phyloP scores from a whole-genome alignment of 2,329 filamentous ascomycete genomes.

The Amphichorda felina region DNA sequence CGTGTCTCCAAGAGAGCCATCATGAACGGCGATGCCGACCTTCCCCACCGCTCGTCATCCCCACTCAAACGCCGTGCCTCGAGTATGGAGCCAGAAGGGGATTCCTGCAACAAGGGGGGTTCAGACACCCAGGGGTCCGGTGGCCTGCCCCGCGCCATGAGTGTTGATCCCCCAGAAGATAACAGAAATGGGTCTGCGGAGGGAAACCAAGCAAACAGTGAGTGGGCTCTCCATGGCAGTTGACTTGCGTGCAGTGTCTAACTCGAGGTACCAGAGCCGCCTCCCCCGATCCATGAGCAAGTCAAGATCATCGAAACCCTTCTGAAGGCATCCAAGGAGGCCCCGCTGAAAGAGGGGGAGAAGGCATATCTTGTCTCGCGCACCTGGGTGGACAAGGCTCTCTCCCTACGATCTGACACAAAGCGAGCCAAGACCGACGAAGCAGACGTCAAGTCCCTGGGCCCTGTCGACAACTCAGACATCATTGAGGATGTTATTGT shows the following conservation, averaged over 20 bases:
- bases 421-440: slow-evolving; percentile 46
- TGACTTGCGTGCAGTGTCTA: background rate
- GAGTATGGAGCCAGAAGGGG: slow-evolving; percentile 43
- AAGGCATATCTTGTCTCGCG: slow-evolving; percentile 68
- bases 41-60: slow-evolving; percentile 49
- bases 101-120: slow-evolving; percentile 23
- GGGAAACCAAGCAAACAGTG: background rate
- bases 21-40: slow-evolving; percentile 48
- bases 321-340: slow-evolving; percentile 36
- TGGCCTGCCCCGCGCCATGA: slow-evolving; percentile 25
- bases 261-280: slow-evolving; percentile 12
- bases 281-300: slow-evolving; percentile 40
- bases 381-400: slow-evolving; percentile 65
- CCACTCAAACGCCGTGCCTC: slow-evolving; percentile 53
- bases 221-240: background rate
- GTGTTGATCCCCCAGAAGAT: slow-evolving; percentile 22
- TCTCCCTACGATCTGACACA: slow-evolving; percentile 49
- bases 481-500: slow-evolving; percentile 53
- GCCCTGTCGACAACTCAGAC: slow-evolving; percentile 79
- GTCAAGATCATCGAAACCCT: slow-evolving; percentile 60
- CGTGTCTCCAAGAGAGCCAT: slow-evolving; percentile 38
- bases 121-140: slow-evolving; percentile 3
- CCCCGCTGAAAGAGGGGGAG: slow-evolving; percentile 55
- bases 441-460: slow-evolving; percentile 43
- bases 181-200: background rate